A percentile compares a stretch with the other conserved stretches of the same genome.
These are phyloP conservation scores for Phytopythium helicoides DNA, from an alignment of 352 stramenopile genomes.

Conservation along the genomic window DNA sequence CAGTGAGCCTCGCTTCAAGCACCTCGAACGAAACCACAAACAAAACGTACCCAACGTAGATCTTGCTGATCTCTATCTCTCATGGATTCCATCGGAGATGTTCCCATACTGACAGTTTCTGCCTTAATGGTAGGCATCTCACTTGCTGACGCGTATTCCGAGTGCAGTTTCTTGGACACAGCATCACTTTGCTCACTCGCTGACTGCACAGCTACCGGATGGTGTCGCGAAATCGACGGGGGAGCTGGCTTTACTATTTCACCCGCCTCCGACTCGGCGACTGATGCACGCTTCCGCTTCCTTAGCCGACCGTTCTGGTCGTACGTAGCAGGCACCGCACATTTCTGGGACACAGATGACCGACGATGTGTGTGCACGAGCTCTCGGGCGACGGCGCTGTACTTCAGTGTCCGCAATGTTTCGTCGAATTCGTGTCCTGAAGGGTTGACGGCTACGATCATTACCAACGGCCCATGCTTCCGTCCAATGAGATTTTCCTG, in stretches of 20 bases:
- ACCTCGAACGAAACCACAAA: not conserved
- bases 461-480: constrained; percentile 86
- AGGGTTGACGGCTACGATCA: constrained; percentile 97
- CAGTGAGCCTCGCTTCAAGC: constrained; percentile 3
- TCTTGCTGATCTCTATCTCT: constrained; percentile 21
- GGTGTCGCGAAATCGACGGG: not conserved
- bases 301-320: constrained; percentile 50
- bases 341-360: constrained; percentile 31
- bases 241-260: not conserved
- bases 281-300: constrained; percentile 29
- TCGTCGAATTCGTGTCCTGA: constrained; percentile 94
- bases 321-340: constrained; percentile 35
- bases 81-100: constrained; percentile 30
- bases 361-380: constrained; percentile 68
- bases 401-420: constrained; percentile 94
- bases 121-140: constrained; percentile 6
- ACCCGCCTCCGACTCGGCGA: constrained; percentile 11
- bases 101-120: constrained; percentile 17
- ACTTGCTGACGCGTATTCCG: not conserved
- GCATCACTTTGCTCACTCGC: not conserved
- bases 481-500: constrained; percentile 92
- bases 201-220: not conserved
- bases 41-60: constrained; percentile 19
- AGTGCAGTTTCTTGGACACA: not conserved
- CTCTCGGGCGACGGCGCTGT: constrained; percentile 91